These are phyloP conservation scores for Endothia cerciana DNA, from an alignment of 2,329 filamentous ascomycete genomes.

Conservation along the genomic window DNA sequence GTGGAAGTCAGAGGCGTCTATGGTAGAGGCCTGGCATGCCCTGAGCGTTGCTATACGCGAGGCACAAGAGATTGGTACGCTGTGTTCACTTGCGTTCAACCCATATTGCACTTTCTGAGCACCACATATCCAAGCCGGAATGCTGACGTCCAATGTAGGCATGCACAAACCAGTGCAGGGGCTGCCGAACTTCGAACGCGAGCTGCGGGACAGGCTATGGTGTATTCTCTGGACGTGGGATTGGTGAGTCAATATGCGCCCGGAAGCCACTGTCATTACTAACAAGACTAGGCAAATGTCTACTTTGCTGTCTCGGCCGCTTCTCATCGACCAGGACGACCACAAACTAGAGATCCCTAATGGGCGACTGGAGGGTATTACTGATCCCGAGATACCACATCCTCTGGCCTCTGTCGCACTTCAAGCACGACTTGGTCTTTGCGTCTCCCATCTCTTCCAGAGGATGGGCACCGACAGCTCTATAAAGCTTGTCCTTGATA, in stretches of 20 bases:
- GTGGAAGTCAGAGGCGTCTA: constrained; percentile 51
- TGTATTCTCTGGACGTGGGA: constrained; percentile 30
- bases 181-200: constrained; percentile 25
- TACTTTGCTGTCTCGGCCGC: constrained; percentile 25
- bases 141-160: not conserved
- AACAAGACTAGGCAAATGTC: constrained; percentile 29
- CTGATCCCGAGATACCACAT: constrained; percentile 16
- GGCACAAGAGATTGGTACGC: constrained; percentile 51
- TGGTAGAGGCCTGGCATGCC: constrained; percentile 53
- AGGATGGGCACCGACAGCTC: constrained; percentile 16
- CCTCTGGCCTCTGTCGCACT: constrained; percentile 25
- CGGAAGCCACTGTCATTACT: not conserved
- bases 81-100: not conserved
- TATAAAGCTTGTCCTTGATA: constrained; percentile 24
- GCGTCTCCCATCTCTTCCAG: constrained; percentile 26
- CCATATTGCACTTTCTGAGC: not conserved
- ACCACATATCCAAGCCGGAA: not conserved
- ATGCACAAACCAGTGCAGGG: constrained; percentile 26
- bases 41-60: constrained; percentile 48
- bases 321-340: constrained; percentile 29
- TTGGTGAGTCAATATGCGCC: constrained; percentile 17
- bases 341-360: constrained; percentile 25
- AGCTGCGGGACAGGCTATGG: constrained; percentile 27
- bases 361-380: constrained; percentile 25
- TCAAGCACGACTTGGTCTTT: constrained; percentile 26